Conservation (phyloP, 2,329 filamentous ascomycete species). For the Pseudopyrenochaeta lycopersici region DNA sequence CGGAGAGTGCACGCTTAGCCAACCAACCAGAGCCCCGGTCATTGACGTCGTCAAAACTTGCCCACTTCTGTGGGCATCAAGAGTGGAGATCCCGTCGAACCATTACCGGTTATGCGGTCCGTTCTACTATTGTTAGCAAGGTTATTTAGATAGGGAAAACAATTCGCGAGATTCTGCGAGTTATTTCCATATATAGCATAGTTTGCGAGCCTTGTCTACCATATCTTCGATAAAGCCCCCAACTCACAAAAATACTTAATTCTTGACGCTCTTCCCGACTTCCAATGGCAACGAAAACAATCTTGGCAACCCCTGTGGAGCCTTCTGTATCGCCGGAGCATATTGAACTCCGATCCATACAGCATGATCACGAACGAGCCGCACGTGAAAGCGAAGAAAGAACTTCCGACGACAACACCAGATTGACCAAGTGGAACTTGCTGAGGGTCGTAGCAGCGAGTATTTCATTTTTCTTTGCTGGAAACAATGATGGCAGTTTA, state of each 20-base stretch:
- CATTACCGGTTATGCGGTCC: neutral
- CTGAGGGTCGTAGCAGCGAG: slow-evolving; percentile 59
- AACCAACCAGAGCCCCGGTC: slow-evolving; percentile 1
- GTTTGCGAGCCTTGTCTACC: neutral
- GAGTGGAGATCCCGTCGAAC: neutral
- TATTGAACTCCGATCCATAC: slow-evolving; percentile 9
- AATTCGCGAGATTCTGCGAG: neutral
- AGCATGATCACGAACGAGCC: neutral
- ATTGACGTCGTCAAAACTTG: neutral
- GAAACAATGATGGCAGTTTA: slow-evolving; percentile 71
- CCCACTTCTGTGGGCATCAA: neutral
- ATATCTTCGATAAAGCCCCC: neutral
- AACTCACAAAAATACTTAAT: neutral
- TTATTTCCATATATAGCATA: slow-evolving; percentile 22
- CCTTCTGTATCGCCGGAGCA: neutral
- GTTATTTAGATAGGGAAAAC: neutral
- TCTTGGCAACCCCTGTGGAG: neutral
- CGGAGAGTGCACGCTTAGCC: slow-evolving; percentile 3
- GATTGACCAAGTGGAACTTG: slow-evolving; percentile 13
- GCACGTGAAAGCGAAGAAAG: neutral
- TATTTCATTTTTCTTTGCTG: slow-evolving; percentile 72
- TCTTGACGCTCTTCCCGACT: neutral
- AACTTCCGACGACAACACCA: slow-evolving; percentile 1
- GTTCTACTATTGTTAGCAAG: neutral
- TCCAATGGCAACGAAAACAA: neutral